Evolutionary conservation across 1,284 basidiomycete genomes (phyloP).

Genomic region (Cutaneotrichosporon mucoides): DNA sequence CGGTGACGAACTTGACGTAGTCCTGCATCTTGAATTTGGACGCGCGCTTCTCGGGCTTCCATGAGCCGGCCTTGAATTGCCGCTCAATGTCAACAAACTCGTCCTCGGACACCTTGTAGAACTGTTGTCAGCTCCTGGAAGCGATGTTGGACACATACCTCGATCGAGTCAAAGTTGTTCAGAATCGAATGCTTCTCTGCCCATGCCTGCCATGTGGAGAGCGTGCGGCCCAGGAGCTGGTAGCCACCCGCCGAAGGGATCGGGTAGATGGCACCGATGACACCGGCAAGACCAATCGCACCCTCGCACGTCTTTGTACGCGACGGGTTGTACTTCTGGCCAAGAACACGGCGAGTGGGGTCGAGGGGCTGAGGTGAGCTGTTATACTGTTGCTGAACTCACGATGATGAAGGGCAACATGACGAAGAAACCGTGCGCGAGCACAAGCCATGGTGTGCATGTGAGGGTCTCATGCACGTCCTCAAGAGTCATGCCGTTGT

Average conservation of each 20-base stretch:
- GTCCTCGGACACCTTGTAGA: slow-evolving; percentile 26
- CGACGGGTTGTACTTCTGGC: slow-evolving; percentile 51
- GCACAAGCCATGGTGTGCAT: slow-evolving; percentile 22
- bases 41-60: slow-evolving; percentile 52
- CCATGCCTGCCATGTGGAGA: slow-evolving; percentile 36
- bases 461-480: slow-evolving; percentile 19
- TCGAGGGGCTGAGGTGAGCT: slow-evolving; percentile 15
- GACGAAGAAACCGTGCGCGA: slow-evolving; percentile 25
- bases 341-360: slow-evolving; percentile 30
- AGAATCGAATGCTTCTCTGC: slow-evolving; percentile 59
- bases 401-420: slow-evolving; percentile 25
- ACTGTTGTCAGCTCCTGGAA: slow-evolving; percentile 9
- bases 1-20: slow-evolving; percentile 9
- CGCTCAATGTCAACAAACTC: slow-evolving; percentile 53
- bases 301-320: slow-evolving; percentile 49
- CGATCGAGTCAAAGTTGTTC: slow-evolving; percentile 62
- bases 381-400: too few relatives aligned
- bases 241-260: slow-evolving; percentile 64
- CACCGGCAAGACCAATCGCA: slow-evolving; percentile 55
- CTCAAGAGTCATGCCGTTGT: slow-evolving; percentile 49
- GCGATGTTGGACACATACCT: not conserved
- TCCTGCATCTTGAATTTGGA: slow-evolving; percentile 22
- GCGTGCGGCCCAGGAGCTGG: slow-evolving; percentile 55
- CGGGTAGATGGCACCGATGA: slow-evolving; percentile 61
- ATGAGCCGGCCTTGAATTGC: slow-evolving; percentile 61